Evolutionary conservation across 2,329 filamentous ascomycete species (phyloP).

Genomic region (Penicillium olsonii): DNA sequence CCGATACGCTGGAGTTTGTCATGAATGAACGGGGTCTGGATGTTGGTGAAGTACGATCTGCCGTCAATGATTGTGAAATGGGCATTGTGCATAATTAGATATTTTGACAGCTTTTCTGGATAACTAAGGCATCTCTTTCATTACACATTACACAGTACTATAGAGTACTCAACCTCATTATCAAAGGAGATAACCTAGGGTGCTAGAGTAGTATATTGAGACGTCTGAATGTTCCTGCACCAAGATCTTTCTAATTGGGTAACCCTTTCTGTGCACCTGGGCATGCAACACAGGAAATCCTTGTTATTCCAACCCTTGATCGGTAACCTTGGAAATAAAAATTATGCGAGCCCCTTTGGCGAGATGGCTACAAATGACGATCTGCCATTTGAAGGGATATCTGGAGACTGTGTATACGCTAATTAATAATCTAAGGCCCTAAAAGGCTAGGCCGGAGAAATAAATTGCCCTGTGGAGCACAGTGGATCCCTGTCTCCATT

Average conservation of each 20-base stretch:
- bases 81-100: constrained; percentile 31
- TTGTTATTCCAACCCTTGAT: too few species aligned
- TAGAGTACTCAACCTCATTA: too few species aligned
- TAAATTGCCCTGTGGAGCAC: constrained; percentile 9
- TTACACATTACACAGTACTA: too few species aligned
- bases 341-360: too few species aligned
- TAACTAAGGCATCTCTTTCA: too few species aligned
- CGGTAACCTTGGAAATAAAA: too few species aligned
- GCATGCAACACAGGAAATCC: too few species aligned
- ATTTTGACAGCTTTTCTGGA: background rate
- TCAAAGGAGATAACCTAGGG: too few species aligned
- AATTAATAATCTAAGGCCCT: constrained; percentile 1
- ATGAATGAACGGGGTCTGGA: constrained; percentile 57
- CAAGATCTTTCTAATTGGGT: too few species aligned
- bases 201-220: too few species aligned
- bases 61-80: constrained; percentile 32
- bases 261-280: too few species aligned
- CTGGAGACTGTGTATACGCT: background rate
- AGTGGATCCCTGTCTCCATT: background rate
- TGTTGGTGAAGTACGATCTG: constrained; percentile 41
- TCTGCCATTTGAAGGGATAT: background rate
- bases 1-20: constrained; percentile 60
- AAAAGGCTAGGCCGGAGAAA: constrained; percentile 3
- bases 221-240: too few species aligned
- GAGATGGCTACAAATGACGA: background rate